Base-by-base conservation (phyloP, 306 rosid species). In the Vigna trinervia region DNA sequence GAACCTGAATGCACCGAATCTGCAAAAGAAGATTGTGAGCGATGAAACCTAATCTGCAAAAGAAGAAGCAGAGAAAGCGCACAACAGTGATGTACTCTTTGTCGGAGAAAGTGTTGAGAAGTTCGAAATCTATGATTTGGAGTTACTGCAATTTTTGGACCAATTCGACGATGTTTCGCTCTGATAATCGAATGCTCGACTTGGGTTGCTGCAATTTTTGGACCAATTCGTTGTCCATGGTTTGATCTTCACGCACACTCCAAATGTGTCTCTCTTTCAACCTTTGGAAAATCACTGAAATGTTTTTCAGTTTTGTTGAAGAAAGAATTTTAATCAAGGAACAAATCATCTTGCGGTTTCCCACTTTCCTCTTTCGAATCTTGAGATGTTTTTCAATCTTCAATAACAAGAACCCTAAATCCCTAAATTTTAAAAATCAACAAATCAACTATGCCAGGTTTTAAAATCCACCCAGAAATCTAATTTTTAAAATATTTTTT, bases 41-140 rank as follows among this genome's bases (percentile, higher is more conserved):
- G n/a, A 4, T 12, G 53, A 77, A 79, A 79, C 57, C 77, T 61
- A 79, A 70, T 78, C 22, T 5, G 19, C 1, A 17, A 22, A 43
- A 68, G 12, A 59, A 22, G 63, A 54, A 72, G 63, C 12, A 79
- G 23, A 73, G 38, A 71, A 71, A 75, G 56, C 68, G 53, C 82
- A 95, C 97, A 6, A 96, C 94, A 84, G 97, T 95, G 85, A 95
- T 95, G 84, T 91, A 95, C 66, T 95, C 97, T 88, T 90, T 90
- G 90, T 96, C 97, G 77, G 97, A 87, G 69, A 87, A 91, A 28
- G 98, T 92, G 86, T 92, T 92, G 56, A 92, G 97, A 50, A 95
- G 98, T 32, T 95, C 93, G 88, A 92, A 95, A 88, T 95, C 97
- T 83, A 95, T 90, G 83, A 92, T 89, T 57, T 81, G 89, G 69